Conservation (phyloP, 306 rosid genomes). For the Fragaria vesca region DNA sequence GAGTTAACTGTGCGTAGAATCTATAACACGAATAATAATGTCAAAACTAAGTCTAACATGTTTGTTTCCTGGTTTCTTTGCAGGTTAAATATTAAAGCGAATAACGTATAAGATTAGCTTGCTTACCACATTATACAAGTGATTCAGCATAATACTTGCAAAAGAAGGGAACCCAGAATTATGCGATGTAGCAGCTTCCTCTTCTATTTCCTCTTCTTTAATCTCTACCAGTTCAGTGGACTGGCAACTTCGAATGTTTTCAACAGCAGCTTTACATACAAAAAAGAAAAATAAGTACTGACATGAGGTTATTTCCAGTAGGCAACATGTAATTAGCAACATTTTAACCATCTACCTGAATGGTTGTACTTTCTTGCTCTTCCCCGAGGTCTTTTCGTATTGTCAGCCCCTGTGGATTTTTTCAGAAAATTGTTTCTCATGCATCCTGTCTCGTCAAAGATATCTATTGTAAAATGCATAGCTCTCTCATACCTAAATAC, state of each 20-base stretch:
- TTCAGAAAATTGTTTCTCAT: background rate
- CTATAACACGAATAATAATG: background rate
- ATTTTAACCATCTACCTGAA: background rate
- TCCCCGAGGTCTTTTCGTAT: background rate
- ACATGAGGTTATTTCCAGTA: background rate
- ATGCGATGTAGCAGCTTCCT: background rate
- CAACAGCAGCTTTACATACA: background rate
- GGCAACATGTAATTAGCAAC: background rate
- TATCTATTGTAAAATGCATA: background rate
- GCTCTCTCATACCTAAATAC: constrained; percentile 8
- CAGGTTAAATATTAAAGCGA: background rate
- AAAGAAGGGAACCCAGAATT: background rate
- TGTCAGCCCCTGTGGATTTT: background rate
- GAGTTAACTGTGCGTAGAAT: background rate
- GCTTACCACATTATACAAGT: background rate
- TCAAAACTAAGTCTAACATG: background rate
- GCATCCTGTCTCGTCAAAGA: background rate
- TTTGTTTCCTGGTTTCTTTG: background rate
- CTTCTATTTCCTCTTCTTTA: background rate
- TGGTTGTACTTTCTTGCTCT: background rate
- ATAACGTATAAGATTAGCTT: background rate
- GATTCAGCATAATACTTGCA: background rate
- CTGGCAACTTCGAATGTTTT: background rate
- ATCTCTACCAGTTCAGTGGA: background rate
- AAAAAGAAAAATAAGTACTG: background rate